These are phyloP conservation scores for Fusarium nelsonii DNA, from an alignment of 2,329 filamentous ascomycete species.

Conservation along the genomic window DNA sequence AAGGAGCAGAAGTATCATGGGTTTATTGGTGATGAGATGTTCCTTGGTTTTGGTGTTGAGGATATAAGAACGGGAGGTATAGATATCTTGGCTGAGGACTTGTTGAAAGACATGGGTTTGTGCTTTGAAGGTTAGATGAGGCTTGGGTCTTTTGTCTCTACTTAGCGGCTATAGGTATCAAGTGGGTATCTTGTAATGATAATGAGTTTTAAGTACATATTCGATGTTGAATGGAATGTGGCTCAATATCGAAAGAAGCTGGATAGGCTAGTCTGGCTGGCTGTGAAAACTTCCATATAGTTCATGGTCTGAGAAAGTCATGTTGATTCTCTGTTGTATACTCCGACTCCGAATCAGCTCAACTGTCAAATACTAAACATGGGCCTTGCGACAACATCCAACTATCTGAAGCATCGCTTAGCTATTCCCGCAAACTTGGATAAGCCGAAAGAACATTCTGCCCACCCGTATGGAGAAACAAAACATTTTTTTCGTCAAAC, in stretches of 20 bases:
- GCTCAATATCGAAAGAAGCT: neutral
- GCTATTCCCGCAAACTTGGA: slow-evolving; percentile 1
- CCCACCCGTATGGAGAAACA: slow-evolving; percentile 32
- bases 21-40: slow-evolving; percentile 66
- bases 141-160: neutral
- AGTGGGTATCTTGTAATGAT: neutral
- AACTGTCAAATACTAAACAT: too few relatives aligned
- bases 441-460: slow-evolving; percentile 28
- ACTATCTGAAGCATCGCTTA: neutral
- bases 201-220: neutral
- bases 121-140: slow-evolving; percentile 37
- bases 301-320: too few relatives aligned
- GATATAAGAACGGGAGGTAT: slow-evolving; percentile 62
- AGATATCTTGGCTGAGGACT: slow-evolving; percentile 63
- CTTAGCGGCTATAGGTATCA: neutral
- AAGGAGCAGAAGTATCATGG: slow-evolving; percentile 64
- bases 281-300: too few relatives aligned
- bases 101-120: slow-evolving; percentile 56
- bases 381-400: too few relatives aligned
- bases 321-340: too few relatives aligned
- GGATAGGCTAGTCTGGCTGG: too few relatives aligned
- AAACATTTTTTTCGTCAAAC: slow-evolving; percentile 13
- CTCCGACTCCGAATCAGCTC: too few relatives aligned
- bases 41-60: slow-evolving; percentile 69
- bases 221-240: neutral